Base-by-base conservation (phyloP, 768 basidiomycete species). In the Suillus clintonianus region DNA sequence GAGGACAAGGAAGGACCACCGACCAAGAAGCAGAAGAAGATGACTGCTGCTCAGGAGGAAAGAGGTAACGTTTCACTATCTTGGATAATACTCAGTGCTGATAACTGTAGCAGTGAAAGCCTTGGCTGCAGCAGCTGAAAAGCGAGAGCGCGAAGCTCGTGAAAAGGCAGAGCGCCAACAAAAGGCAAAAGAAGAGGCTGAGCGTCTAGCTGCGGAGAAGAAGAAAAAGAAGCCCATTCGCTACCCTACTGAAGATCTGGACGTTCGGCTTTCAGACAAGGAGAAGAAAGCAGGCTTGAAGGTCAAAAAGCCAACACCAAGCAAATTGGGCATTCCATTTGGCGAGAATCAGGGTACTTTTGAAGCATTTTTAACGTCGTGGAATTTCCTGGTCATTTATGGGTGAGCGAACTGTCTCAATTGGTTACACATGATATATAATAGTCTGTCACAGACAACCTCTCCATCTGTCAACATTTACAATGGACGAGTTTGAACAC, bases 381-480 rank as follows among this genome's bases (percentile, higher is more conserved):
- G 96, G 96, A 95, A 94, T 76, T 97, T 97, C 76, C 77, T 99
- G 61, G 90, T 93, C 60, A 90, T 95, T 59, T 96, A 96, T 76
- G 94, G 95, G 97, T 97, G 73, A 69, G 87, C 77, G 36, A 19
- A 65, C 48, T 30, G 27, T 2, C 11, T 14, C 2, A 48, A 43
- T 24, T 59, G 4, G 6, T 53, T 48, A 15, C 30, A 43, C 54
- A 6, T 34, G 45, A 48, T 39, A n/a, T 50, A 24, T 53, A 36
- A 64, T 60, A 64, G 53, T 60, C 43, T 64, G 60, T 57, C 37
- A 47, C 65, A 97, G 97, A 6, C 89, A 91, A 83, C 90, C 96
- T 2, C 82, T 99, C 17, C 89, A 91, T 65, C 77, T 99, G 19
- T 96, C 96, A 14, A 80, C 89, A 14, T 92, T 98, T 74, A 90